Evolutionary conservation across 2,329 filamentous ascomycete species (phyloP), one percentile per base, ranked within the genome.

Genomic region (Xylaria sp.): DNA sequence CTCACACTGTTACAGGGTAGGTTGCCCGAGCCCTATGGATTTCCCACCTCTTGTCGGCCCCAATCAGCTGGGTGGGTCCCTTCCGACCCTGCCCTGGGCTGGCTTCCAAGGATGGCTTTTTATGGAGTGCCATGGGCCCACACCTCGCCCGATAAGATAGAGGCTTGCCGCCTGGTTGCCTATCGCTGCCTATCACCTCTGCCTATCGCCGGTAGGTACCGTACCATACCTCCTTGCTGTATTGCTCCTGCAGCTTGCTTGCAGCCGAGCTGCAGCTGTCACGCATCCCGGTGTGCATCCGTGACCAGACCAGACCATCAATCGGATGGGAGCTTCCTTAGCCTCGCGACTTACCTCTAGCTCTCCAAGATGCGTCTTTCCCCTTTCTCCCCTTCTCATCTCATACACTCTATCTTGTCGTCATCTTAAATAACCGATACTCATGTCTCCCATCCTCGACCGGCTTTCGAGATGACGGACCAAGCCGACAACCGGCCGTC

Each of bases 381-480:
- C 47, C 37, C 37, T 52, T 35, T 43, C 45, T 50, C 52, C 28
- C 47, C 57, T 33, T 52, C 43, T 35, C 50, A 63, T 53, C 43
- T 11, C 21, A 45, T 45, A 23, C 61, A 55, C 19, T 59, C 42
- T 37, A 31, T 49, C 38, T 46, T 51, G 21, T 37, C 56, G 25
- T 38, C 14, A 57, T 63, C 45, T 42, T 28, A 57, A 59, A n/a
- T 23, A 55, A 66, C 40, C 65, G 42, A 56, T 45, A n/a, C 43
- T 33, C 61, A 73, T 71, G 69, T 59, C 68, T 63, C 40, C 46
- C 55, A 17, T 37, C 51, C 58, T 23, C 45, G 19, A 23, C 50
- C 63, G 62, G 37, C 57, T 53, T 63, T 71, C 66, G 63, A 71
- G 51, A 74, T 74, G 71, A 73, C 69, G 59, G 72, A 74, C 49